A percentile compares a stretch with the other conserved stretches of the same genome.
Conservation (phyloP, 169 alveolate genomes). For the Plasmodium yoelii region DNA sequence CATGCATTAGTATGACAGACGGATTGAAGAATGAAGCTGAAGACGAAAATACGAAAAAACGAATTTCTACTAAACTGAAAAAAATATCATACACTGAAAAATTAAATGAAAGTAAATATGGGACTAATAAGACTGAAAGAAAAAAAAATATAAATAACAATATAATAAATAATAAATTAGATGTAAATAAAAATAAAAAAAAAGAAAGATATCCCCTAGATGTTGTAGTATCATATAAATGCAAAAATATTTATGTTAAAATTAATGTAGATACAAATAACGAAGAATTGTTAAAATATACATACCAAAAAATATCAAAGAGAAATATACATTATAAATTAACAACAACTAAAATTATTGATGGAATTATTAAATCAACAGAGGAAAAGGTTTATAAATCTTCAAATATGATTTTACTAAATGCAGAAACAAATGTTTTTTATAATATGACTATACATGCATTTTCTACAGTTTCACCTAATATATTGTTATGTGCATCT, state of each 20-base stretch:
- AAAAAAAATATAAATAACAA: constrained; percentile 2
- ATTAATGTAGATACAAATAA: constrained; percentile 61
- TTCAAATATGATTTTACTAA: constrained; percentile 64
- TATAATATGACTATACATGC: constrained; percentile 70
- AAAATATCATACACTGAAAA: constrained; percentile 1
- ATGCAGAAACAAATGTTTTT: constrained; percentile 65
- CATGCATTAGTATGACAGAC: neutral
- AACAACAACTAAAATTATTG: constrained; percentile 48
- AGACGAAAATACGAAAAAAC: constrained; percentile 3
- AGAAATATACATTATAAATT: constrained; percentile 61
- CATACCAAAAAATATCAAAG: constrained; percentile 37
- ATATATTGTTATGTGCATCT: constrained; percentile 55
- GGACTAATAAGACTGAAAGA: constrained; percentile 19
- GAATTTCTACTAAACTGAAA: constrained; percentile 10
- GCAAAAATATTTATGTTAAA: constrained; percentile 63
- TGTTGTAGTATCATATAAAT: constrained; percentile 33
- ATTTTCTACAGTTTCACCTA: constrained; percentile 27
- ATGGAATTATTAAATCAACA: constrained; percentile 68
- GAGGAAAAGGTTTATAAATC: constrained; percentile 71
- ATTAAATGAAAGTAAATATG: constrained; percentile 2
- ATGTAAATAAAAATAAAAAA: constrained; percentile 8
- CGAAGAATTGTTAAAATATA: constrained; percentile 48
- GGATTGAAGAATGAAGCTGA: neutral
- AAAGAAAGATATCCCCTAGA: constrained; percentile 63
- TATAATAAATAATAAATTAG: constrained; percentile 9